Evolutionary conservation across 495 filamentous ascomycete species (phyloP), one percentile per base, ranked within the genome.

Genomic region (Neurospora tetrasperma): DNA sequence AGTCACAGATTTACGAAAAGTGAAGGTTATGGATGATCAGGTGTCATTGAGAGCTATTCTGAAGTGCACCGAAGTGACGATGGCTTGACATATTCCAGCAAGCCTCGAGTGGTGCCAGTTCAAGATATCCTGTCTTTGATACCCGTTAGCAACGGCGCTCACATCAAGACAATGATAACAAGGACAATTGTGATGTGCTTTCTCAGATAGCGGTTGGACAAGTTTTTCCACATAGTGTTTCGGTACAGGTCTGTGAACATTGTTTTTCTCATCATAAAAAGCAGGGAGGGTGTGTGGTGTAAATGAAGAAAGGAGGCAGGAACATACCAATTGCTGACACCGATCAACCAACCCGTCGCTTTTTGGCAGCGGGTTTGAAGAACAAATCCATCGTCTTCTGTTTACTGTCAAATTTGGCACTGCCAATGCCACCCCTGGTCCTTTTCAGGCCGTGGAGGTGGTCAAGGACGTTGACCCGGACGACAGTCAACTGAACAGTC

Each of bases 171-270:
- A 48, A 74, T 71, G 71, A 35, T 71, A 71, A 68, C 62, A 43
- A 23, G 72, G 35, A 70, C 42, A 20, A 71, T 39, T 40, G 69
- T 69, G 46, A 46, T 72, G 71, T 76, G 46, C 73, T 78, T 74
- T 82, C 82, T 92, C 90, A 93, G 90, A 92, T 88, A 92, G 90
- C 89, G 90, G 90, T 92, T 92, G 90, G 88, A 89, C 86, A 88
- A 86, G 83, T 79, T 79, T 79, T 79, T 87, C 86, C 85, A 89
- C 88, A 91, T 86, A 78, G 79, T 75, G 69, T 78, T 90, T 93
- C 89, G 86, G 90, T 90, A 90, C 90, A 93, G 90, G 90, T 93
- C 90, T 93, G 89, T 91, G 89, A 88, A 88, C 86, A 86, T 87
- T 83, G 76, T 82, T 81, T 87, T 80, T 86, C 79, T 91, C 89